Base-by-base conservation (phyloP, 1,284 basidiomycete species). In the Kwoniella shivajii region DNA sequence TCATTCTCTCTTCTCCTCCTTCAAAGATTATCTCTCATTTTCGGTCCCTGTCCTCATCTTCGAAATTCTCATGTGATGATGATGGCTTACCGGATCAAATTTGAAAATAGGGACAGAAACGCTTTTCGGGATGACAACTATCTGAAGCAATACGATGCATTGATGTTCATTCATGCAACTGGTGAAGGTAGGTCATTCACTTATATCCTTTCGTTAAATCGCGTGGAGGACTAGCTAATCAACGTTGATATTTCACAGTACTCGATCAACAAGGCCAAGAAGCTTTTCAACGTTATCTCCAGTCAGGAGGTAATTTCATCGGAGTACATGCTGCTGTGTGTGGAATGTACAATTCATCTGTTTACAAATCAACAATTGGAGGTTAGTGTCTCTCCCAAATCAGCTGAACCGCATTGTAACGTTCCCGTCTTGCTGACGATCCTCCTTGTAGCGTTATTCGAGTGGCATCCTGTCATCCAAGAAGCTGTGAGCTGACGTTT, bases 161-260 rank as follows among this genome's bases (percentile, higher is more conserved):
- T 92, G 26, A 71, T 90, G 60, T 91, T 91, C 71, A 73, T 91
- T 51, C 83, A 81, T 59, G 89, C 84, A 26, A 86, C 86, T 1
- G 88, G 87, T 18, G 82, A 85, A 75, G 80, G 84, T 83, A 54
- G 26, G 79, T 69, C 26, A 26, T 3, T 27, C 1, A n/a, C 18
- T 20, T 47, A 7, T 13, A 22, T 27, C 4, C 18, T 13, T 33
- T n/a, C 29, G 22, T 3, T 51, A 10, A 22, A 6, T 29, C 37
- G 9, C 29, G 16, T 16, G 24, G 26, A 9, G 11, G 14, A 3
- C 14, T 27, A 24, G 22, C 20, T 41, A 1, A 22, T 18, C 3
- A 4, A 11, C 22, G 20, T 14, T 33, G 31, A 11, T 18, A n/a
- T 5, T 13, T 20, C 20, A n/a, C 36, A 84, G 86, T 90, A 4